Evolutionary conservation across 2,329 filamentous ascomycete genomes (phyloP).

Genomic region (Penicillium carneum): DNA sequence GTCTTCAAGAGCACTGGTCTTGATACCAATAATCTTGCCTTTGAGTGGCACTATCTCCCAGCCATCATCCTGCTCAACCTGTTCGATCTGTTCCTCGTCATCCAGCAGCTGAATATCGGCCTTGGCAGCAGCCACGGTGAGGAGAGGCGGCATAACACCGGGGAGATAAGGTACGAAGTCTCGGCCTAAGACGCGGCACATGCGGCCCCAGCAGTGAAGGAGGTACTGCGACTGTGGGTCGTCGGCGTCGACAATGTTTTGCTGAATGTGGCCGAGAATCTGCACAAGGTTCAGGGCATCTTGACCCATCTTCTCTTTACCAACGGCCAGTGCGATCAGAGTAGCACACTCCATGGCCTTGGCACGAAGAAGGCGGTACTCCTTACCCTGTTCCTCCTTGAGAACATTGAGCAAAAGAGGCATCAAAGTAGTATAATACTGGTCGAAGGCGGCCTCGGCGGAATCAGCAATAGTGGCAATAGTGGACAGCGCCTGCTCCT

Average conservation of each 20-base stretch:
- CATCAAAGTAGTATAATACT: constrained; percentile 97
- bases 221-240: constrained; percentile 96
- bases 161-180: constrained; percentile 93
- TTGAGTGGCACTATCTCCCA: constrained; percentile 98
- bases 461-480: constrained; percentile 99
- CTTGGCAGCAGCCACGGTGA: constrained; percentile 90
- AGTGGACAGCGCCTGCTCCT: constrained; percentile 95
- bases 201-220: constrained; percentile 98
- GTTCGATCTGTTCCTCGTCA: constrained; percentile 90
- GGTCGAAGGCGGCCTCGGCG: constrained; percentile 89
- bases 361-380: constrained; percentile 86
- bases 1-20: constrained; percentile 94
- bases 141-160: constrained; percentile 90
- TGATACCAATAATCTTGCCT: constrained; percentile 97
- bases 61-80: constrained; percentile 91
- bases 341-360: constrained; percentile 99
- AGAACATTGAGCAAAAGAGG: constrained; percentile 89
- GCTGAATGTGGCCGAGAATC: constrained; percentile 84
- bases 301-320: constrained; percentile 85
- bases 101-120: constrained; percentile 96
- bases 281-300: constrained; percentile 89
- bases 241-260: constrained; percentile 84
- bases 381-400: constrained; percentile 88
- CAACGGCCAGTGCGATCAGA: constrained; percentile 89
- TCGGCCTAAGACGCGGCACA: constrained; percentile 90